Evolutionary conservation across 208 protist species (phyloP).

Genomic region (Acanthamoeba culbertsoni): DNA sequence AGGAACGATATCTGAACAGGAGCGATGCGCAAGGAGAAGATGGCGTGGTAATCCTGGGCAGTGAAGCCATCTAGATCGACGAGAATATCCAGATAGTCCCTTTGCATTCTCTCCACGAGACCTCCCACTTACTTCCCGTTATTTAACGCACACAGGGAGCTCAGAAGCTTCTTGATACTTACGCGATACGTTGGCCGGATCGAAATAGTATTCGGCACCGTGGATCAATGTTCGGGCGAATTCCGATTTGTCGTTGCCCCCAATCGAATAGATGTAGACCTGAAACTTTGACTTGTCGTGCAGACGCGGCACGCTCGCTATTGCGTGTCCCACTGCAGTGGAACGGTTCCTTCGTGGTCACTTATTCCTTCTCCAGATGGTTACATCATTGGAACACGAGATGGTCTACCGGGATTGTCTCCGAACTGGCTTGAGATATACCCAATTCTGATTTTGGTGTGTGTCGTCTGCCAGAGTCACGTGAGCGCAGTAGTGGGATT

Average conservation of each 20-base stretch:
- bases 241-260: background rate
- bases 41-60: background rate
- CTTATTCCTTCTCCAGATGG: too few species aligned
- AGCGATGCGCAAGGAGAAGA: background rate
- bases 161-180: too few species aligned
- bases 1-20: slow-evolving; percentile 18
- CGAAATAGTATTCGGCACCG: background rate
- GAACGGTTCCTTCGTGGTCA: too few species aligned
- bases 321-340: background rate
- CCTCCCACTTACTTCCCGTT: background rate
- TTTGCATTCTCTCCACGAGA: background rate
- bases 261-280: background rate
- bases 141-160: too few species aligned
- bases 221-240: background rate
- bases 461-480: too few species aligned
- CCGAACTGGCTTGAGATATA: background rate
- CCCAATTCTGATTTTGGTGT: background rate
- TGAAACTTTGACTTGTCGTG: background rate
- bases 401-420: background rate
- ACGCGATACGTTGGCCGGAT: background rate
- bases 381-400: background rate
- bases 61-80: background rate
- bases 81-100: background rate
- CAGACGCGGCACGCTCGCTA: background rate
- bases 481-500: too few species aligned